Evolutionary conservation across 768 basidiomycete genomes (phyloP).

Genomic region (Macrolepiota albuminosa): DNA sequence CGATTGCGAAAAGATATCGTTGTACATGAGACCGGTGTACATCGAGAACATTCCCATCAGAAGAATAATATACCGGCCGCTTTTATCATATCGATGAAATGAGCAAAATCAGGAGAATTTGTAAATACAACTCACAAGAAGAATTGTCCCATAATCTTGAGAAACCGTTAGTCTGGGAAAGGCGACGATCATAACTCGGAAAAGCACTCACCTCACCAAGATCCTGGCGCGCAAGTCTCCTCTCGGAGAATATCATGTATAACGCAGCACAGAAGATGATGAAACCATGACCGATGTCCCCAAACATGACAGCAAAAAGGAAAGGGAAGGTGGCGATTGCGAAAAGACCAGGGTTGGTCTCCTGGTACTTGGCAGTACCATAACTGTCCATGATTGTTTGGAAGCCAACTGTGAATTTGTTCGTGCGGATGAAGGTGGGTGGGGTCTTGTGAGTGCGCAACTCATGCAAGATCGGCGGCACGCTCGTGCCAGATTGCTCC

Average conservation of each 20-base stretch:
- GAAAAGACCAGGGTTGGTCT: conserved; percentile 95
- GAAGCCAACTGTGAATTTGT: conserved; percentile 95
- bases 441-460: conserved; percentile 86
- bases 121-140: conserved; percentile 70
- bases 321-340: conserved; percentile 94
- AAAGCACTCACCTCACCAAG: conserved; percentile 61
- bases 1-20: conserved; percentile 96
- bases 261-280: conserved; percentile 74
- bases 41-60: conserved; percentile 97
- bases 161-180: not conserved
- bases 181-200: not conserved
- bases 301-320: conserved; percentile 99
- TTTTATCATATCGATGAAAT: conserved; percentile 28
- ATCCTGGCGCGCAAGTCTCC: conserved; percentile 65
- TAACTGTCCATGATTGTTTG: conserved; percentile 99
- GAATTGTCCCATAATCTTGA: conserved; percentile 79
- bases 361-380: conserved; percentile 91
- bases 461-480: conserved; percentile 91
- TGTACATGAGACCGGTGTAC: conserved; percentile 97
- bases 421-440: conserved; percentile 91
- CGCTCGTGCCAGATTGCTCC: conserved; percentile 90
- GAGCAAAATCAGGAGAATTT: conserved; percentile 4
- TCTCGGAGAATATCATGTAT: conserved; percentile 86
- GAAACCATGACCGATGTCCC: conserved; percentile 94
- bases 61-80: conserved; percentile 97